Conservation (phyloP, 306 rosid genomes). For the Amphicarpaea edgeworthii region DNA sequence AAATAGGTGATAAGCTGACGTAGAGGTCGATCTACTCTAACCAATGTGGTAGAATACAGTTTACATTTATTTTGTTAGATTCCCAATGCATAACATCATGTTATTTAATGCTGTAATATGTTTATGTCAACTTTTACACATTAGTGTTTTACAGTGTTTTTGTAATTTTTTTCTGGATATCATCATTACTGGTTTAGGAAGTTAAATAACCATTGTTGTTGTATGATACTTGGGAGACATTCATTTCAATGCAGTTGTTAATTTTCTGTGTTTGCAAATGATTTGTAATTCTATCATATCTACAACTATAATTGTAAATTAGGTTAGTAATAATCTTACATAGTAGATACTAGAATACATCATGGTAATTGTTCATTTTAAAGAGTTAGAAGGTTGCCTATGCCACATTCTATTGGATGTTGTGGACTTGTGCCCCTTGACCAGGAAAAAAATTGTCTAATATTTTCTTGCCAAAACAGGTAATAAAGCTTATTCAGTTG, state of each 20-base stretch:
- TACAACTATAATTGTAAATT: constrained; percentile 17
- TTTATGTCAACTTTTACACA: constrained; percentile 17
- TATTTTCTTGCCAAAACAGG: constrained; percentile 27
- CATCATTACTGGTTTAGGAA: background rate
- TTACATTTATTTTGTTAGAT: constrained; percentile 20
- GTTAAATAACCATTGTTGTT: background rate
- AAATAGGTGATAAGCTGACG: constrained; percentile 33
- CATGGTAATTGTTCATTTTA: background rate
- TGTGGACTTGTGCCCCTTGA: background rate
- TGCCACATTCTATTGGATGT: constrained; percentile 10
- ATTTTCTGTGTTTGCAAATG: constrained; percentile 22
- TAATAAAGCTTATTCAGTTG: constrained; percentile 18
- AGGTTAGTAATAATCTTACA: constrained; percentile 19
- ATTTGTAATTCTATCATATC: background rate
- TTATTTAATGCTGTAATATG: constrained; percentile 15
- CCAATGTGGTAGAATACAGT: constrained; percentile 30
- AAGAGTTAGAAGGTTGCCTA: constrained; percentile 23
- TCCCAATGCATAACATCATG: background rate
- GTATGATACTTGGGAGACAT: background rate
- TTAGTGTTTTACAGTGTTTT: constrained; percentile 11
- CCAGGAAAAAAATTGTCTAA: background rate
- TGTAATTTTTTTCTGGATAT: constrained; percentile 3
- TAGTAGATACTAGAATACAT: constrained; percentile 9
- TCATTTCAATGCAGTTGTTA: constrained; percentile 5
- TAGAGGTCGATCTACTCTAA: constrained; percentile 25